phyloP scores from a whole-genome alignment of 345 rosid species.

The Salix brachista region DNA sequence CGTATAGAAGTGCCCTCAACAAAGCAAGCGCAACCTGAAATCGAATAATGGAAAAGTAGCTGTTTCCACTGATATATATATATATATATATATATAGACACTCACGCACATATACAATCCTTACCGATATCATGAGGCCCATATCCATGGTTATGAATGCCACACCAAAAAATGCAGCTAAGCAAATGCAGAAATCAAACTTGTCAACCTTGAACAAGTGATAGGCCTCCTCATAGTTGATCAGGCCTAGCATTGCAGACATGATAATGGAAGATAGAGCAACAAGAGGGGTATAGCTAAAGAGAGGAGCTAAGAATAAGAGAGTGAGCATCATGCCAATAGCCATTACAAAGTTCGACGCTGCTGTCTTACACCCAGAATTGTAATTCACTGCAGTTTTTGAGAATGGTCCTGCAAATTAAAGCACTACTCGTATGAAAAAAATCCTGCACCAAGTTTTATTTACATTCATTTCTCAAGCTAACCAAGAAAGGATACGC shows the following conservation, averaged over 20 bases:
- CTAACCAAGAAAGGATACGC: background rate
- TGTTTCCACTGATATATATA: background rate
- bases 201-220: conserved; percentile 74
- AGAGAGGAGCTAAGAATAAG: conserved; percentile 70
- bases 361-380: conserved; percentile 62
- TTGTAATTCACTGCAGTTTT: conserved; percentile 90
- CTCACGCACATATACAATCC: background rate
- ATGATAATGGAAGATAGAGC: conserved; percentile 85
- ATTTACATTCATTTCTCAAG: too few species aligned
- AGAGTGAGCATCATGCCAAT: conserved; percentile 80
- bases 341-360: conserved; percentile 81
- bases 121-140: conserved; percentile 76
- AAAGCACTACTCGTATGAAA: background rate
- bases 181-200: conserved; percentile 74
- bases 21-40: conserved; percentile 56
- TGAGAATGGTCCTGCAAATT: conserved; percentile 75
- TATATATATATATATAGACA: too few species aligned
- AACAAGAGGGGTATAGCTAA: conserved; percentile 83
- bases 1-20: conserved; percentile 56
- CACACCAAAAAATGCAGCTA: conserved; percentile 74
- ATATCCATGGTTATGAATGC: conserved; percentile 74
- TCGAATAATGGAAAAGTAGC: background rate
- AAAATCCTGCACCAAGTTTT: too few species aligned
- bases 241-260: conserved; percentile 87
- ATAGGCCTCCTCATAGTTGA: conserved; percentile 55